Base-by-base conservation (phyloP, 2,329 filamentous ascomycete genomes). In the Cladosporium velox region DNA sequence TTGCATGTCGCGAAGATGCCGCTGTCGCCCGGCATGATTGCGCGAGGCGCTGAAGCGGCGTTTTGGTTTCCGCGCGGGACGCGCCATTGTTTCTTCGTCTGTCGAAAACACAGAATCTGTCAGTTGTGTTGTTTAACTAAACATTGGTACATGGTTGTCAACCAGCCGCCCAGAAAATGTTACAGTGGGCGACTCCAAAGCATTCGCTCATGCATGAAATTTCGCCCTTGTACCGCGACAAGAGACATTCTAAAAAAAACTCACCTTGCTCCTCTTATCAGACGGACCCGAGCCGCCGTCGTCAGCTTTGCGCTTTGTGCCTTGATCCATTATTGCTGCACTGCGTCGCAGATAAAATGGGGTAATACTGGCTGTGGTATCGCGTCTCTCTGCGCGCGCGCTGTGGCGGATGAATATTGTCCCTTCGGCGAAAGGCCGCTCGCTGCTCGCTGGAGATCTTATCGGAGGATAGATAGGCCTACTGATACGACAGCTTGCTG, bases 1-100 rank as follows among this genome's bases (percentile, higher is more conserved):
- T 89, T 87, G 75, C 90, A 93, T 0, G 91, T 93, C 32, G 89
- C 88, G 90, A 90, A 94, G 66, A 94, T 88, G 5, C 91, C 91
- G 62, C 84, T 81, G 72, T 93, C 90, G 5, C 90, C 90, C 5
- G 89, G 81, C 71, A 91, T 86, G 58, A 93, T 83, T 38, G 66
- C 65, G 59, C 78, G 67, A 21, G 67, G 67, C 12, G 65, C 73
- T 38, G 72, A 70, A 32, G 70, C 73, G 14, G 52, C 66, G 57
- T 70, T 68, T 51, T 70, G 64, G 18, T 34, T 51, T 21, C 26
- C 47, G 51, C 75, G 75, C 47, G 79, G 79, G 67, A 77, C 75
- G 24, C 75, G 76, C 81, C 81, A 82, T 71, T 79, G 76, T 73
- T 79, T 82, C 72, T 79, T 82, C 18, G 75, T 77, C 79, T 81